These are phyloP conservation scores for Comarum palustre DNA, from an alignment of 306 rosid species.

Conservation along the genomic window DNA sequence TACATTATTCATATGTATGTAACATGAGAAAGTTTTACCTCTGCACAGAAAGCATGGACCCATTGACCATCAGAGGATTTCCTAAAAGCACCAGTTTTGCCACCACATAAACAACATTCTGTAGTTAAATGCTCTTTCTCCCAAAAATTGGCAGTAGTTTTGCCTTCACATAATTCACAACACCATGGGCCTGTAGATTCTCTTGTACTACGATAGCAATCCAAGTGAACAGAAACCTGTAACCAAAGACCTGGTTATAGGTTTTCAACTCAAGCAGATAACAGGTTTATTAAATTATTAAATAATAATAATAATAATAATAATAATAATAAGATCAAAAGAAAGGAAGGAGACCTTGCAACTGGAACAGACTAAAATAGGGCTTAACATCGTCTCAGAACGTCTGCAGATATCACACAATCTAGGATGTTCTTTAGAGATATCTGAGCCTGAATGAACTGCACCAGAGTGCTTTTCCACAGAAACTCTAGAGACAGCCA, in stretches of 20 bases:
- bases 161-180: constrained; percentile 84
- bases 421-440: constrained; percentile 76
- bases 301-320: constrained; percentile 3
- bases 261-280: constrained; percentile 15
- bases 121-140: constrained; percentile 69
- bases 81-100: constrained; percentile 89
- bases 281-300: constrained; percentile 7
- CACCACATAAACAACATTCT: constrained; percentile 93
- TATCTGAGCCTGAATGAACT: constrained; percentile 41
- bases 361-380: constrained; percentile 75
- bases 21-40: constrained; percentile 45
- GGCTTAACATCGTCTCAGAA: constrained; percentile 69
- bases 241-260: constrained; percentile 3
- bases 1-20: not conserved
- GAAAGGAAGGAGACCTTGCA: constrained; percentile 67
- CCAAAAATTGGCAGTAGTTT: constrained; percentile 65
- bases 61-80: constrained; percentile 87
- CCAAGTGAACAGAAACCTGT: constrained; percentile 96
- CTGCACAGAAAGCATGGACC: constrained; percentile 98
- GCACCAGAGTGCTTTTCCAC: constrained; percentile 64
- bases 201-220: constrained; percentile 75
- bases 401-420: constrained; percentile 91
- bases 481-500: constrained; percentile 60
- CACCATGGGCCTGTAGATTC: constrained; percentile 91
- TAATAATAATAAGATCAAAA: constrained; percentile 6